These are phyloP conservation scores for Hylodesmum podocarpum DNA, from an alignment of 306 rosid species.

Conservation along the genomic window DNA sequence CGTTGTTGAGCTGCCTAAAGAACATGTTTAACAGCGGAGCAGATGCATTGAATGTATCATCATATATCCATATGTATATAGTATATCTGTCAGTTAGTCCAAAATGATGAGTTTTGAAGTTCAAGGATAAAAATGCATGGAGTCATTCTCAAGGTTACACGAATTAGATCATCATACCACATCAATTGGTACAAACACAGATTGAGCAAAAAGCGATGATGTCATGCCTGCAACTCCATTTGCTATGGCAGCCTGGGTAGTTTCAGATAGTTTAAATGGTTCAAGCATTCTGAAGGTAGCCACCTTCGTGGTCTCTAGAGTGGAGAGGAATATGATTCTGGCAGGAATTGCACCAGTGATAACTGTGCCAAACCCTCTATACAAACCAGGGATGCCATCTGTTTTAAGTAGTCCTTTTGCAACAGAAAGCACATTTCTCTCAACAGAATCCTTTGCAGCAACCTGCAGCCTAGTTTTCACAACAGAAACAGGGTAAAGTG, in stretches of 20 bases:
- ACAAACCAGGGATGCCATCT: constrained; percentile 90
- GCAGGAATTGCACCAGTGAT: constrained; percentile 90
- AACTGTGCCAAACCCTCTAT: constrained; percentile 89
- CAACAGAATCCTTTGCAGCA: constrained; percentile 67
- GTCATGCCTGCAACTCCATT: constrained; percentile 97
- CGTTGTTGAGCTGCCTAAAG: constrained; percentile 5
- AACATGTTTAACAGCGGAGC: neutral
- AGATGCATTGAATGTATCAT: constrained; percentile 19
- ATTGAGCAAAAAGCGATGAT: constrained; percentile 79
- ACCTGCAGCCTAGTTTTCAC: constrained; percentile 96
- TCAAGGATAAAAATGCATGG: constrained; percentile 4
- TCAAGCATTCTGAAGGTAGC: constrained; percentile 65
- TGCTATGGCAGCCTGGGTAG: constrained; percentile 83
- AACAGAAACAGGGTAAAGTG: constrained; percentile 88
- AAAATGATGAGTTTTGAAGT: neutral
- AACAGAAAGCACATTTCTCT: constrained; percentile 76
- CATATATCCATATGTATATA: constrained; percentile 4
- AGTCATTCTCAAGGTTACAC: neutral
- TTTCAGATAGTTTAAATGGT: constrained; percentile 75
- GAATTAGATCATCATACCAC: constrained; percentile 65
- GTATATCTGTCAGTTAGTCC: neutral
- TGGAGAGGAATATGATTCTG: constrained; percentile 73
- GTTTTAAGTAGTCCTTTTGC: constrained; percentile 66
- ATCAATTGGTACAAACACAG: constrained; percentile 95
- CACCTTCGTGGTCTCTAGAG: constrained; percentile 80